Conservation (phyloP, 2,329 filamentous ascomycete genomes). For the Emmonsia crescens region DNA sequence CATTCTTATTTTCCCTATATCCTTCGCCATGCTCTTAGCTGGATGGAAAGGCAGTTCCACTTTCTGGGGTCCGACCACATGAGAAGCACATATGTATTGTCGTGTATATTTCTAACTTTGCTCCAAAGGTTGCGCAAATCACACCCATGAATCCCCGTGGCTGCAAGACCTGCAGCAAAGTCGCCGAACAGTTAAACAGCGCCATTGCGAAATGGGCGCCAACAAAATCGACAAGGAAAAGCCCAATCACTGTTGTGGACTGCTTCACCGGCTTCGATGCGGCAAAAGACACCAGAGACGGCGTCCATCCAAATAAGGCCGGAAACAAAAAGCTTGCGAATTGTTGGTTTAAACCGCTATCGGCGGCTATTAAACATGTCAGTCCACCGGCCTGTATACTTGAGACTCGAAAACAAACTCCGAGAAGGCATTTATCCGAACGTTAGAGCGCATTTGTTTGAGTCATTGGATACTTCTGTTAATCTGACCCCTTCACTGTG, state of each 20-base stretch:
- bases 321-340: slow-evolving; percentile 2
- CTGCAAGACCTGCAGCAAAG: slow-evolving; percentile 20
- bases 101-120: neutral
- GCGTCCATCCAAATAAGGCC: slow-evolving; percentile 1
- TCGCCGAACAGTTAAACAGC: slow-evolving; percentile 25
- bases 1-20: neutral
- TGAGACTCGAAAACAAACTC: neutral
- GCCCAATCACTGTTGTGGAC: slow-evolving; percentile 12
- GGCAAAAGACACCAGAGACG: neutral
- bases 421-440: neutral
- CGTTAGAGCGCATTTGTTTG: neutral
- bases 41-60: neutral
- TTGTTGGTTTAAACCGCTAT: neutral
- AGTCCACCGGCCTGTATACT: neutral
- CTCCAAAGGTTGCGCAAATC: slow-evolving; percentile 21
- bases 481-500: neutral
- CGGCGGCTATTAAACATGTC: neutral
- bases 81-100: neutral
- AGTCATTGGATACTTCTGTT: neutral
- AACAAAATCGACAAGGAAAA: slow-evolving; percentile 12
- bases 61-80: neutral
- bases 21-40: neutral
- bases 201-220: slow-evolving; percentile 28
- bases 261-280: slow-evolving; percentile 3
- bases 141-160: slow-evolving; percentile 23